phyloP scores from a whole-genome alignment of 2,329 filamentous ascomycete genomes.

The Xylaria sp. region DNA sequence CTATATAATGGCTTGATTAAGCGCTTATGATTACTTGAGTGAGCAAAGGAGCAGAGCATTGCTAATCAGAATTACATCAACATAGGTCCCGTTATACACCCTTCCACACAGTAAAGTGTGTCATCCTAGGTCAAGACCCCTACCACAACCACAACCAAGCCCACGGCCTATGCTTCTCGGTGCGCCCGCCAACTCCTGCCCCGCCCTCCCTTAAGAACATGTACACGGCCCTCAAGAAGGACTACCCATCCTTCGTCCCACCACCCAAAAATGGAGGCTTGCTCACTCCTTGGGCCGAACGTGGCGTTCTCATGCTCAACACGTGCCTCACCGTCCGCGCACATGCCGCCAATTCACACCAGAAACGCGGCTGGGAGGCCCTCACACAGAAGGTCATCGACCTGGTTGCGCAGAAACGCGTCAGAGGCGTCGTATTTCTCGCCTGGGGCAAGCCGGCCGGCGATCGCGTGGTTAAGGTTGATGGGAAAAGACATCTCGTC shows the following conservation, averaged over 20 bases:
- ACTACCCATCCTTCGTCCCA: conserved; percentile 82
- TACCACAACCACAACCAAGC: conserved; percentile 97
- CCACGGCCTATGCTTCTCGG: conserved; percentile 95
- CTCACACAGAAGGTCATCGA: conserved; percentile 95
- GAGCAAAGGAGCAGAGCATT: background rate
- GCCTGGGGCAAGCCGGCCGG: conserved; percentile 91
- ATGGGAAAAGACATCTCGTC: conserved; percentile 79
- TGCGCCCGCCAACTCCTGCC: conserved; percentile 85
- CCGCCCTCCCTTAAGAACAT: conserved; percentile 95
- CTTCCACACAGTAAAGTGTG: conserved; percentile 86
- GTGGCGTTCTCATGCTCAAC: conserved; percentile 92
- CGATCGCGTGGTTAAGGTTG: conserved; percentile 79
- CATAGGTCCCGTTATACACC: conserved; percentile 94
- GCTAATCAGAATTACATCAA: background rate
- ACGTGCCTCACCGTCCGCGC: conserved; percentile 93
- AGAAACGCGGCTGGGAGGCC: conserved; percentile 88
- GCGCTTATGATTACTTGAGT: background rate
- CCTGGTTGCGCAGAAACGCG: conserved; percentile 79
- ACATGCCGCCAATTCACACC: conserved; percentile 86
- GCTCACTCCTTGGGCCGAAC: conserved; percentile 92
- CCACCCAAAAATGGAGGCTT: conserved; percentile 84
- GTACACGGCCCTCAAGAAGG: conserved; percentile 85
- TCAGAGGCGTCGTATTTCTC: conserved; percentile 88
- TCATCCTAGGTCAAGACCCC: conserved; percentile 95
- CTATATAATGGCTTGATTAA: background rate